Conservation (phyloP, 179 eudicot genomes). For the Beta macrorhiza region DNA sequence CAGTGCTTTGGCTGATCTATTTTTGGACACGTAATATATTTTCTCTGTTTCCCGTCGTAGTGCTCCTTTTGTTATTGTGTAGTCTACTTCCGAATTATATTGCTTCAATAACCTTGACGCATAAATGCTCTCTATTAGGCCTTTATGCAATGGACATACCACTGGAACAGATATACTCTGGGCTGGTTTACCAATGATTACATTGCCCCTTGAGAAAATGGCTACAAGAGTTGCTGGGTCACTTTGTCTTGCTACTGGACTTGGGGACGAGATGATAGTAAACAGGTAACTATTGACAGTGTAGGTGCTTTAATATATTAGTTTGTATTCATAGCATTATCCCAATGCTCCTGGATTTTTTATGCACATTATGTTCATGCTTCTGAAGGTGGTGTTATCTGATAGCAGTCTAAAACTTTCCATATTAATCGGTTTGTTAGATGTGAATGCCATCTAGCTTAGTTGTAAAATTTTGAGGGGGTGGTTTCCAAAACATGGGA, state of each 20-base stretch:
- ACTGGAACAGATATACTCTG: slow-evolving; percentile 95
- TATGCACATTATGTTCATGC: not conserved
- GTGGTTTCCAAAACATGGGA: too few relatives aligned
- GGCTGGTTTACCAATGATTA: slow-evolving; percentile 97
- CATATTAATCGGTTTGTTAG: not conserved
- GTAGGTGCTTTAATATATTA: not conserved
- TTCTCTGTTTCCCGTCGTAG: not conserved
- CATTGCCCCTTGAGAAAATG: slow-evolving; percentile 94
- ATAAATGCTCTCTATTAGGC: slow-evolving; percentile 38
- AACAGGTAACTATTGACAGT: slow-evolving; percentile 40
- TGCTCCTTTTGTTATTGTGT: not conserved
- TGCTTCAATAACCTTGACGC: slow-evolving; percentile 16
- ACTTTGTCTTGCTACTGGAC: slow-evolving; percentile 86
- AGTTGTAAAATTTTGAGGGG: too few relatives aligned
- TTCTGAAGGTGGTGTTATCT: not conserved
- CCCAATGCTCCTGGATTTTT: not conserved
- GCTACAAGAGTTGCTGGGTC: slow-evolving; percentile 99
- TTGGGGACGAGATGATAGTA: slow-evolving; percentile 93
- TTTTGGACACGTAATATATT: slow-evolving; percentile 68
- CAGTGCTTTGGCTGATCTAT: slow-evolving; percentile 86
- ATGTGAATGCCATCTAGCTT: too few relatives aligned
- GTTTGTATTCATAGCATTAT: not conserved
- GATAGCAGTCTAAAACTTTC: too few relatives aligned
- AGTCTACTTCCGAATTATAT: not conserved
- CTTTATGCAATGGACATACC: slow-evolving; percentile 92